Base-by-base conservation (phyloP, 352 stramenopile genomes). In the Pythium aphanidermatum region DNA sequence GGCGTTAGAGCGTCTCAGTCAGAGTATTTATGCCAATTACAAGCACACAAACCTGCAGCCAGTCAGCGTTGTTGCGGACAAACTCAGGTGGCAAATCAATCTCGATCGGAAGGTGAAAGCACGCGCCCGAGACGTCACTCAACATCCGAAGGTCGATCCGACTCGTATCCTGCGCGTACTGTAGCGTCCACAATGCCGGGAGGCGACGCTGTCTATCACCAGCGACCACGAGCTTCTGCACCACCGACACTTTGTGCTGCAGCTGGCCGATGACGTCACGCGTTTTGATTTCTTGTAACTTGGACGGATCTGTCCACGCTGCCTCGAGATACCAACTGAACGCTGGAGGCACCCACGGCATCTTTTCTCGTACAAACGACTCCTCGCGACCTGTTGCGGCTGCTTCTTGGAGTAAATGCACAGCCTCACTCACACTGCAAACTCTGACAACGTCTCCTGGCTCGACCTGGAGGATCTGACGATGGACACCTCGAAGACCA, bases 171-270 rank as follows among this genome's bases (percentile, higher is more conserved):
- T 39, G n/a, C 3, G 49, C 23, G 47, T 54, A 59, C 28, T 62
- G 43, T 6, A 66, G 31, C 25, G 58, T 66, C 58, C 58, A 62
- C 12, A 66, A 43, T 19, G 58, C 46, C 5, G 58, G 52, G 28
- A 47, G 59, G 4, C 35, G 41, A 2, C 55, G 43, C 0, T 31
- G 27, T 4, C 20, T 44, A n/a, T 56, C 54, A 7, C 40, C 41
- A 0, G 27, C 38, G 7, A 53, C 44, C 8, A 53, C 20, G 8
- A 56, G 41, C 23, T 51, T 56, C 33, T 56, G 13, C 3, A 62
- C 23, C 17, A 62, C 46, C 6, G 55, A 46, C 9, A 53, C 14
- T 0, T 20, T 26, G 20, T 42, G 47, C 19, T 53, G 29, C 0
- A 25, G 43, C 21, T 62, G 46, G 40, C 53, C 49, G 19, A 61